Base-by-base conservation (phyloP, 139 green algal genomes). In the Deuterostichococcus epilithicus region DNA sequence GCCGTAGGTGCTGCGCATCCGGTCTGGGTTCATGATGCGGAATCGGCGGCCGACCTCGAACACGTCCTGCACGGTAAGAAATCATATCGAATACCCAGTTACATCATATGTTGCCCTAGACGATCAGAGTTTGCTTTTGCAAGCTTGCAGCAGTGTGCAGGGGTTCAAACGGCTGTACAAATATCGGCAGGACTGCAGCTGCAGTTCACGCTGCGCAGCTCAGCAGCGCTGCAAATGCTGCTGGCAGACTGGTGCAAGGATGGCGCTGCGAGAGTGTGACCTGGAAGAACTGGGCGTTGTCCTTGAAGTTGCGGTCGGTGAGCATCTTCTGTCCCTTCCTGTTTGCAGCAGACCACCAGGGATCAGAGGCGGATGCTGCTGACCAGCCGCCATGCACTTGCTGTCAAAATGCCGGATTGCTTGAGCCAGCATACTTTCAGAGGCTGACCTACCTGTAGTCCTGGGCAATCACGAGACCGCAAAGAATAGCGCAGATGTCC, bases 11-110 rank as follows among this genome's bases (percentile, higher is more conserved):
- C 81, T 81, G 25, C 95, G 89, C 95, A 98, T 97, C 70, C 95
- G 95, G 69, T 98, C 94, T 0, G 93, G 94, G 81, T 97, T 97
- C 87, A 96, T 94, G 78, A 98, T 91, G 84, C 97, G 98, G 86
- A 95, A 93, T 30, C 94, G 82, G 33, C 94, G 81, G 26, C 92
- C 94, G 5, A 97, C 85, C 84, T 98, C 93, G 85, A 97, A 98
- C 44, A 89, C 82, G 25, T 89, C 67, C 84, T 90, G 82, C 5
- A 39, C 3, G 63, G 59, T 34, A 20, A n/a, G 23, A 67, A 34
- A n/a, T 67, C 59, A n/a, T 67, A 18, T 5, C 59, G 26, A 67
- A 67, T 67, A n/a, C 20, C 25, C 59, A 32, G 26, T n/a, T n/a
- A 4, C 20, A 71, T 71, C 6, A 39, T 30, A 26, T 28, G 66